Base-by-base conservation (phyloP, 2,329 filamentous ascomycete genomes). In the Aspergillus thermomutatus region DNA sequence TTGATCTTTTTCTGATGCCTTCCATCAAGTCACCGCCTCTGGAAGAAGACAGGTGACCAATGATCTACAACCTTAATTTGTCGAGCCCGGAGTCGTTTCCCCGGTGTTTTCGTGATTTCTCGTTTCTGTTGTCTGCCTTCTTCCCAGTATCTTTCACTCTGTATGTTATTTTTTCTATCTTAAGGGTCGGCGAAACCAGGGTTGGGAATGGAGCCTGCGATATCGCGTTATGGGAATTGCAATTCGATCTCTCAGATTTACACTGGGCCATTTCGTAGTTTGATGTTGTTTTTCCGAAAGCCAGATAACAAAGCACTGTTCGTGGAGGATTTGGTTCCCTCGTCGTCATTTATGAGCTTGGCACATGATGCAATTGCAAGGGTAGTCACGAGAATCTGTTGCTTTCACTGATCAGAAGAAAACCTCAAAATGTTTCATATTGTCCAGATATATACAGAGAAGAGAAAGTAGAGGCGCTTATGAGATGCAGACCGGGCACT, bases 141-240 rank as follows among this genome's bases (percentile, higher is more conserved):
- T 26, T 28, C 14, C 26, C 25, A 9, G 48, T 31, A 28, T 49
- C n/a, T 54, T 31, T 54, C 59, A 50, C 58, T 49, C 48, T 60
- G 48, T 54, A 53, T 55, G 47, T 65, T 59, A 59, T 46, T 59
- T 49, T 49, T 60, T 50, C 43, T 27, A 21, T 64, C 45, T 57
- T 57, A 60, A 63, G 62, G 64, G 60, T 60, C 60, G 69, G 69
- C 69, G 69, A 71, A 71, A 62, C 55, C 65, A 61, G 50, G 65
- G 67, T 56, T 66, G 63, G 69, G 61, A 59, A 61, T 60, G 61
- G 62, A 65, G 58, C 68, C 60, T 57, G 55, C 51, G 59, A 64
- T 56, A 50, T 51, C 51, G 51, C 57, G 59, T 64, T 67, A 63
- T 66, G 60, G 57, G 60, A 68, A 56, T 57, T 53, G 53, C 48